phyloP scores from a whole-genome alignment of 2,329 filamentous ascomycete species.

The Lomentospora prolificans region DNA sequence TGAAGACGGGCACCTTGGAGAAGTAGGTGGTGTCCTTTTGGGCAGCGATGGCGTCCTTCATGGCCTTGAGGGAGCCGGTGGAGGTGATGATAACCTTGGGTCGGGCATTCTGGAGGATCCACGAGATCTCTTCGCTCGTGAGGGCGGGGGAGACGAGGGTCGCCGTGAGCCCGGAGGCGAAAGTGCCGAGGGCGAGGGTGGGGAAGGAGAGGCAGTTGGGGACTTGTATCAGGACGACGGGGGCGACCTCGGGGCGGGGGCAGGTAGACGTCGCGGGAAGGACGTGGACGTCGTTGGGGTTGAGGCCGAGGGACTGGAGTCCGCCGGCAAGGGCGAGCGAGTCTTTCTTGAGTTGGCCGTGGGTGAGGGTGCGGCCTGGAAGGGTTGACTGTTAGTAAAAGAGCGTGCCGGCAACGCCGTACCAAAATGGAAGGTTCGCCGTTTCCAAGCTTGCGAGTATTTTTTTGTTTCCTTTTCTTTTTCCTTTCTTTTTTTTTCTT shows the following conservation, averaged over 20 bases:
- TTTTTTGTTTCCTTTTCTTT: neutral
- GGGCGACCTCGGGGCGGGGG: slow-evolving; percentile 25
- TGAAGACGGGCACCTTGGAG: slow-evolving; percentile 48
- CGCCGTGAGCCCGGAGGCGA: slow-evolving; percentile 29
- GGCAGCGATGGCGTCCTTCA: slow-evolving; percentile 22
- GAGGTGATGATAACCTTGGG: slow-evolving; percentile 27
- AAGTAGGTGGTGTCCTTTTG: slow-evolving; percentile 24
- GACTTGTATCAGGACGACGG: slow-evolving; percentile 31
- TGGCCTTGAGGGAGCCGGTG: slow-evolving; percentile 20
- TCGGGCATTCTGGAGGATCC: slow-evolving; percentile 30
- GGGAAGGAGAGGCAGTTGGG: slow-evolving; percentile 31
- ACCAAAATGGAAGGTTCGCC: neutral
- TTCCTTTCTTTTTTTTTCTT: too few species aligned
- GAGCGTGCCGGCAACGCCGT: neutral
- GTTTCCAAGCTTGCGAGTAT: too few species aligned
- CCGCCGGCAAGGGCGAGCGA: slow-evolving; percentile 25
- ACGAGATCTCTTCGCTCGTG: slow-evolving; percentile 27
- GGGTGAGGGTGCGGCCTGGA: slow-evolving; percentile 26
- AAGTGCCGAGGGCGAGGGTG: slow-evolving; percentile 24
- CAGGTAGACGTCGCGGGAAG: slow-evolving; percentile 30
- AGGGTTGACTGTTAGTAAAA: slow-evolving; percentile 1
- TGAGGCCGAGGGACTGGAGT: slow-evolving; percentile 24
- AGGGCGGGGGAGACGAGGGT: slow-evolving; percentile 29
- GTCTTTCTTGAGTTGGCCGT: slow-evolving; percentile 22
- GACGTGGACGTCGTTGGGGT: slow-evolving; percentile 21